Evolutionary conservation across 2,329 filamentous ascomycete species (phyloP).

Genomic region (Aspergillus sp.): DNA sequence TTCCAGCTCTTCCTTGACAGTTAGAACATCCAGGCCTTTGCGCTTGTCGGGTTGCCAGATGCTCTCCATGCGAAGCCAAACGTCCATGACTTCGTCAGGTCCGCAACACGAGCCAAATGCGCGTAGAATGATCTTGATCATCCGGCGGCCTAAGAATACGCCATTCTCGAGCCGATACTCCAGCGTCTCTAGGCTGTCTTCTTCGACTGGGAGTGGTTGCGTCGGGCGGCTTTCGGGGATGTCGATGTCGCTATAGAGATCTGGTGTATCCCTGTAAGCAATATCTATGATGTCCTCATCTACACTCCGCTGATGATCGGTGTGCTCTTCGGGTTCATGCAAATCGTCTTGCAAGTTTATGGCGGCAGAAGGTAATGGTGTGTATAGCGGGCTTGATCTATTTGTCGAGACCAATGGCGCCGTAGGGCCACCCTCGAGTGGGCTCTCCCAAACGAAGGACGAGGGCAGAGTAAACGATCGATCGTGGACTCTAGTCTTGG

Average conservation of each 20-base stretch:
- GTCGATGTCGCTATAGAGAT: constrained; percentile 12
- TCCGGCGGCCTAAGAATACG: constrained; percentile 42
- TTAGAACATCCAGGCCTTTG: constrained; percentile 35
- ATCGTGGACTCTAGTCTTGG: constrained; percentile 27
- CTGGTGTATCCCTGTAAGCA: background rate
- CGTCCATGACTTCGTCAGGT: constrained; percentile 36
- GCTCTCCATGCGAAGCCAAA: constrained; percentile 40
- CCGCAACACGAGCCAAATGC: constrained; percentile 41
- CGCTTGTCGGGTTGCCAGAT: constrained; percentile 41
- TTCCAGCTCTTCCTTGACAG: constrained; percentile 38
- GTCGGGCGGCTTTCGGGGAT: constrained; percentile 13
- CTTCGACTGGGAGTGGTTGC: constrained; percentile 3
- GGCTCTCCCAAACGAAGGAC: constrained; percentile 31
- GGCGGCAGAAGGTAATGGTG: constrained; percentile 22
- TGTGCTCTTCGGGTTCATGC: constrained; percentile 9
- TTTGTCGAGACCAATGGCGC: constrained; percentile 9
- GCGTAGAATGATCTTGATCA: constrained; percentile 39
- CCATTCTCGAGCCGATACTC: constrained; percentile 38
- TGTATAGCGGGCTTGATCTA: constrained; percentile 23
- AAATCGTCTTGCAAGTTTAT: background rate
- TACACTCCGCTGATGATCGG: constrained; percentile 6
- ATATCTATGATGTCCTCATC: constrained; percentile 6
- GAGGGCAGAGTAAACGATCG: constrained; percentile 15
- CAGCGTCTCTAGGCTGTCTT: constrained; percentile 20
- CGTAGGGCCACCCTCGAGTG: constrained; percentile 18